Evolutionary conservation across 441 rosid genomes (phyloP).

Genomic region (Syzygium malaccense): DNA sequence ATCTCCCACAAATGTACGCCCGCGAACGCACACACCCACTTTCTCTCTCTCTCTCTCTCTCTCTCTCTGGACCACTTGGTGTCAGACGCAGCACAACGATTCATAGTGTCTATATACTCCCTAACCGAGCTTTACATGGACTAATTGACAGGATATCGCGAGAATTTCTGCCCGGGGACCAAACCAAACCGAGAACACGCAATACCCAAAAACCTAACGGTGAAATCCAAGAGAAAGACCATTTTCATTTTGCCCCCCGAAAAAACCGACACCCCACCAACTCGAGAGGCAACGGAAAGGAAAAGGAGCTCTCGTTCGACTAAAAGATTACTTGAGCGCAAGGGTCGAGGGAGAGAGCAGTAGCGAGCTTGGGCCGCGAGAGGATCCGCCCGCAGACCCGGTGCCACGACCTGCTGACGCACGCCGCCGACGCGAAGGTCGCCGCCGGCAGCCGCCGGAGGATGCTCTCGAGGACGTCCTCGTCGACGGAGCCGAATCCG

Average conservation of each 20-base stretch:
- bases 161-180: background rate
- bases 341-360: constrained; percentile 52
- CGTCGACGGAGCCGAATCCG: constrained; percentile 20
- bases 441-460: constrained; percentile 40
- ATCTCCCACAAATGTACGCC: background rate
- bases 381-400: constrained; percentile 34
- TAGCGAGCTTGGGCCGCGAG: constrained; percentile 47
- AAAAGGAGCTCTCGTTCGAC: background rate
- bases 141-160: background rate
- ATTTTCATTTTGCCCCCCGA: accelerated
- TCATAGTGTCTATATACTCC: background rate
- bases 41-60: too few species aligned
- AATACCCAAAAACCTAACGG: background rate
- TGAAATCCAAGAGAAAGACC: background rate
- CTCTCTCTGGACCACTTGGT: background rate
- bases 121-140: background rate
- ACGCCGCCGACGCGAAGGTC: constrained; percentile 52
- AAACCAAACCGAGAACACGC: background rate
- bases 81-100: background rate
- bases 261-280: background rate
- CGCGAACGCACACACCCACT: background rate
- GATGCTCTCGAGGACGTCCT: constrained; percentile 43
- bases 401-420: constrained; percentile 57
- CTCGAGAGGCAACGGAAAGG: background rate
- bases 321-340: constrained; percentile 19